Percentiles rank a stretch among this genome's conserved stretches.
These are phyloP conservation scores for Phellinidium pouzarii DNA, from an alignment of 1,284 basidiomycete genomes.

Conservation along the genomic window DNA sequence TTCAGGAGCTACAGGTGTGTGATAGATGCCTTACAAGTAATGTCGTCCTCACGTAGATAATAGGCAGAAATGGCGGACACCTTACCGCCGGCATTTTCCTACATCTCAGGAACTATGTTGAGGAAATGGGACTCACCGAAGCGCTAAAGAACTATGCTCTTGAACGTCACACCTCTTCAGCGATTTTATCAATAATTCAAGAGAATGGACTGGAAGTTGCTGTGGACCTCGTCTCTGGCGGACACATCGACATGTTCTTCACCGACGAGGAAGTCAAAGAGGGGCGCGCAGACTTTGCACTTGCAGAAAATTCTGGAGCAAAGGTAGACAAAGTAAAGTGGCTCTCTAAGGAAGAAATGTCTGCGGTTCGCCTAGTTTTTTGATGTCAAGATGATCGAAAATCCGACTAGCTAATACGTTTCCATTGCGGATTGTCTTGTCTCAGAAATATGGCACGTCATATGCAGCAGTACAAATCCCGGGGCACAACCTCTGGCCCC, in stretches of 20 bases:
- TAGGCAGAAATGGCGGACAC: constrained; percentile 76
- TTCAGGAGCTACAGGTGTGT: constrained; percentile 71
- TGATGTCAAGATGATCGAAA: not conserved
- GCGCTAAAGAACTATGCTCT: constrained; percentile 48
- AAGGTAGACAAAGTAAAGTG: constrained; percentile 40
- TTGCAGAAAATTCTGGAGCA: constrained; percentile 49
- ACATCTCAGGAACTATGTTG: constrained; percentile 36
- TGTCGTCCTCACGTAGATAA: not conserved
- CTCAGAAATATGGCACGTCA: constrained; percentile 47
- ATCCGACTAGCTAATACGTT: not conserved
- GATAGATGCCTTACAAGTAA: not conserved
- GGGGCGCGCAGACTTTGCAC: constrained; percentile 40
- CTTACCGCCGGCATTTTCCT: constrained; percentile 49
- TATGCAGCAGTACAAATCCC: constrained; percentile 46
- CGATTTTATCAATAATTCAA: constrained; percentile 46
- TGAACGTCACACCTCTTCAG: constrained; percentile 49
- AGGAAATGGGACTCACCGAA: constrained; percentile 43
- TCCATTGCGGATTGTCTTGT: not conserved
- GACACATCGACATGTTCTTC: constrained; percentile 47
- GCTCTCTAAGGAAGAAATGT: constrained; percentile 42
- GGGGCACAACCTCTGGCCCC: constrained; percentile 69
- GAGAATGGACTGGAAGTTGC: constrained; percentile 36
- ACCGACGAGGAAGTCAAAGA: constrained; percentile 37
- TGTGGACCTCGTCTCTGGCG: constrained; percentile 60
- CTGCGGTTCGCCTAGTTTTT: constrained; percentile 32